Conservation (phyloP, 768 basidiomycete species). For the Calocybe indica region DNA sequence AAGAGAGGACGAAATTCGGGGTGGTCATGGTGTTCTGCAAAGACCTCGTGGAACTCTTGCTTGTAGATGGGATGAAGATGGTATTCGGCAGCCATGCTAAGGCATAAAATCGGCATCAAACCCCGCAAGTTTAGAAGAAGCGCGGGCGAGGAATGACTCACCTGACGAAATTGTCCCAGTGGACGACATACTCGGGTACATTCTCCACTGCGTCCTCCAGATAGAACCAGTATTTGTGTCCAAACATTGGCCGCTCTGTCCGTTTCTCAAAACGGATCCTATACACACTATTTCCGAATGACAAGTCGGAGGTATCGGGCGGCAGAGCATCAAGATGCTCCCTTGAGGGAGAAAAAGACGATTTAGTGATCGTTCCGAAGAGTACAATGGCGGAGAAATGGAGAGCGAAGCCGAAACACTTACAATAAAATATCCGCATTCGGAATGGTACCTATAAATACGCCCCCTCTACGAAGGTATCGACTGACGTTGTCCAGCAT, state of each 20-base stretch:
- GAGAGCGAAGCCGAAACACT: constrained; percentile 22
- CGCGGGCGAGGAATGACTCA: constrained; percentile 43
- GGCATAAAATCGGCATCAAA: not conserved
- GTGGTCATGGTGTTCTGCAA: constrained; percentile 72
- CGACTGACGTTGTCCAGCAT: constrained; percentile 90
- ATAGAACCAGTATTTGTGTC: constrained; percentile 93
- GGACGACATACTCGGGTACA: constrained; percentile 96
- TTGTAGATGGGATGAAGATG: constrained; percentile 69
- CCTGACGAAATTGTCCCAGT: constrained; percentile 90
- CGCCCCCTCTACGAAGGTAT: constrained; percentile 76
- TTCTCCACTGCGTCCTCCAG: constrained; percentile 94
- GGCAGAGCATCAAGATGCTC: constrained; percentile 69
- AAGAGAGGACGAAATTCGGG: constrained; percentile 80
- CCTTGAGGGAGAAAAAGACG: constrained; percentile 27
- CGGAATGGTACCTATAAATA: constrained; percentile 97
- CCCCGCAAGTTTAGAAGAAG: not conserved
- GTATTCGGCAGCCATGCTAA: constrained; percentile 81
- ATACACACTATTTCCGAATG: constrained; percentile 91
- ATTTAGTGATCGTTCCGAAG: constrained; percentile 2
- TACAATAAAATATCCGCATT: constrained; percentile 83
- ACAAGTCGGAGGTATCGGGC: constrained; percentile 56
- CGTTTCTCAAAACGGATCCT: constrained; percentile 80
- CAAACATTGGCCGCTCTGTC: constrained; percentile 58
- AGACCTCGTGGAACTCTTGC: constrained; percentile 88
- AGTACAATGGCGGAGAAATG: constrained; percentile 4